Conservation (phyloP, 2,329 filamentous ascomycete genomes). For the Claviceps humidiphila region DNA sequence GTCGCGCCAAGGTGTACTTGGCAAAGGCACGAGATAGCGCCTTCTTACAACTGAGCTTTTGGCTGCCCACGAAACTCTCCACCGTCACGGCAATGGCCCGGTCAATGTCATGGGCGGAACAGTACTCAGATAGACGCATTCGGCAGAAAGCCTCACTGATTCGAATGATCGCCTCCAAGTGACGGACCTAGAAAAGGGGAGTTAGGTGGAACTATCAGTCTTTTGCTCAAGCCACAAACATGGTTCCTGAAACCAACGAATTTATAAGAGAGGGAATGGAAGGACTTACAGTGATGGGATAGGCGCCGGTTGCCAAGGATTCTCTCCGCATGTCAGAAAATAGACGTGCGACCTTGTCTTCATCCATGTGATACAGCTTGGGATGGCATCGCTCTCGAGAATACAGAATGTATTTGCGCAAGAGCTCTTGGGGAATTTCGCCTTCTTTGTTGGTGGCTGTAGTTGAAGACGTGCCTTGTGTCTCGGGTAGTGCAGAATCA, state of each 20-base stretch:
- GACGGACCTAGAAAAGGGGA: constrained; percentile 57
- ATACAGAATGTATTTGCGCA: constrained; percentile 95
- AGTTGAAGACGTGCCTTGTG: constrained; percentile 13
- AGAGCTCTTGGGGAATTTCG: constrained; percentile 77
- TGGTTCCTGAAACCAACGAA: neutral
- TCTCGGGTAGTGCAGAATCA: constrained; percentile 31
- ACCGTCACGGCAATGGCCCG: constrained; percentile 94
- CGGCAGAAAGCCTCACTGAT: constrained; percentile 91
- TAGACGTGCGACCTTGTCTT: constrained; percentile 87
- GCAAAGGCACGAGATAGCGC: constrained; percentile 86
- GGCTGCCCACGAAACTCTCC: constrained; percentile 87
- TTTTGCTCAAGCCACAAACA: neutral
- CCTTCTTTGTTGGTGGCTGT: constrained; percentile 32
- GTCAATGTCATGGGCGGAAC: constrained; percentile 79
- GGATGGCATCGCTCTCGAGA: constrained; percentile 79
- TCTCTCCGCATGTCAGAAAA: constrained; percentile 96
- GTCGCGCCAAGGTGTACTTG: constrained; percentile 63
- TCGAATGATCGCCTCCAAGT: constrained; percentile 94
- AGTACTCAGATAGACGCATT: constrained; percentile 97
- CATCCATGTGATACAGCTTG: constrained; percentile 93
- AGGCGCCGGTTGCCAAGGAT: constrained; percentile 83
- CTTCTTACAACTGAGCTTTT: constrained; percentile 97
- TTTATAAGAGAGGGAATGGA: neutral
- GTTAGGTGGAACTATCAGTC: neutral
- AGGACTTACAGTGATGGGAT: constrained; percentile 81